These are phyloP conservation scores for Arachis stenosperma DNA, from an alignment of 306 rosid species.

Conservation along the genomic window DNA sequence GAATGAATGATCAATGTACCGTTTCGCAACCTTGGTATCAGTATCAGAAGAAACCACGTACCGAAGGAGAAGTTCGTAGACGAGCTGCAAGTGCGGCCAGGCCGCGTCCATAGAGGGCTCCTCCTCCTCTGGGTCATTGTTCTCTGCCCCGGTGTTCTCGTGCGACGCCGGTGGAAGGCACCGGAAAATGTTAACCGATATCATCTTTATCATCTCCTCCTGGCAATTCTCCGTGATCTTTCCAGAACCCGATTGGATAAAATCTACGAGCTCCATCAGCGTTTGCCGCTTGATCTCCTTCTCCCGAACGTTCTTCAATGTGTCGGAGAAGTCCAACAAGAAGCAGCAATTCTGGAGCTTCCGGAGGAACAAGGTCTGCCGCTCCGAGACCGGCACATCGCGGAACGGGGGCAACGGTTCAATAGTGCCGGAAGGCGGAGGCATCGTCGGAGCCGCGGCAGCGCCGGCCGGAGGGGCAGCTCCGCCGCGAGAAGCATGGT, in stretches of 20 bases:
- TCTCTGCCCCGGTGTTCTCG: conserved; percentile 82
- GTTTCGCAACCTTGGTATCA: conserved; percentile 91
- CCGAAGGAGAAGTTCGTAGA: conserved; percentile 86
- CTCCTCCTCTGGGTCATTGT: conserved; percentile 85
- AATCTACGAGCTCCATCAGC: conserved; percentile 85
- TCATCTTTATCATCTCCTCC: conserved; percentile 91
- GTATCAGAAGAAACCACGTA: conserved; percentile 96
- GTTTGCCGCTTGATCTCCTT: conserved; percentile 89
- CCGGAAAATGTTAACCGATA: conserved; percentile 82
- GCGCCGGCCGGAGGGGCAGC: background rate
- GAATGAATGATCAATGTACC: conserved; percentile 90
- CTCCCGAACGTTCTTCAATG: conserved; percentile 72
- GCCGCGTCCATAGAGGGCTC: conserved; percentile 82
- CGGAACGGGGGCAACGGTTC: conserved; percentile 75
- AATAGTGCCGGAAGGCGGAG: conserved; percentile 64
- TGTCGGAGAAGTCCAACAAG: conserved; percentile 74
- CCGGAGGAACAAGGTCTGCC: conserved; percentile 71
- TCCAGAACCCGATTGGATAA: conserved; percentile 86
- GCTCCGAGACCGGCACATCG: conserved; percentile 68
- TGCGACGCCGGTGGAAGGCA: conserved; percentile 86
- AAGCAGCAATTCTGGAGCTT: conserved; percentile 77
- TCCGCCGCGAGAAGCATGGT: conserved; percentile 68
- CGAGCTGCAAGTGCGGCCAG: conserved; percentile 95
- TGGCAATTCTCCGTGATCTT: conserved; percentile 85
- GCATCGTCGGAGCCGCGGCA: background rate